phyloP scores from a whole-genome alignment of 2,329 filamentous ascomycete species.

The Cryoendolithus antarcticus region DNA sequence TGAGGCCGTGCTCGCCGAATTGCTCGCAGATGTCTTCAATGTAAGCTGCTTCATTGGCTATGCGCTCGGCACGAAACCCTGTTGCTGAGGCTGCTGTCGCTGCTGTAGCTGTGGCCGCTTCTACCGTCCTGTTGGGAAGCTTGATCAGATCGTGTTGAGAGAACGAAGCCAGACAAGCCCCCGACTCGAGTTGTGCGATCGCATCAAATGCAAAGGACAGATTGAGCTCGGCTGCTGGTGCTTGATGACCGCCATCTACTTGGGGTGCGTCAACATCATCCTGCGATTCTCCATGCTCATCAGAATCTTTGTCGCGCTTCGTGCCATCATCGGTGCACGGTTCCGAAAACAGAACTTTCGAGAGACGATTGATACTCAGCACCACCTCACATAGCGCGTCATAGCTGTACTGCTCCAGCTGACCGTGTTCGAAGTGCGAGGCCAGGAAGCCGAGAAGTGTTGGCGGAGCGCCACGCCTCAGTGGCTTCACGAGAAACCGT shows the following conservation, averaged over 20 bases:
- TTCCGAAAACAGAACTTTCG: constrained; percentile 2
- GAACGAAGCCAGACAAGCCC: no score
- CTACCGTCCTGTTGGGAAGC: no score
- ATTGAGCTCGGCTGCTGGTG: no score
- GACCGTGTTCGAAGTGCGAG: constrained; percentile 6
- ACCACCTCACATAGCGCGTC: constrained; percentile 9
- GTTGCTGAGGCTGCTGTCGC: neutral
- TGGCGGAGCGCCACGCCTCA: neutral
- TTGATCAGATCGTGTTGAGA: no score
- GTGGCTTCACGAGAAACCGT: constrained; percentile 1
- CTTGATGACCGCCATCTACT: no score
- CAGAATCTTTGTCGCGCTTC: constrained; percentile 3
- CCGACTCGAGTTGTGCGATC: no score
- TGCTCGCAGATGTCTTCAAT: constrained; percentile 4
- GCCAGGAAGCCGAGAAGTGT: constrained; percentile 4
- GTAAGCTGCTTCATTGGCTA: constrained; percentile 3
- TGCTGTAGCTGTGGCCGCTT: neutral
- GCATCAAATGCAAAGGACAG: no score
- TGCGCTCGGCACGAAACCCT: neutral
- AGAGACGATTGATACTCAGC: constrained; percentile 7
- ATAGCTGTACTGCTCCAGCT: constrained; percentile 6
- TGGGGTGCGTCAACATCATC: no score
- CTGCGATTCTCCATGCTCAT: neutral
- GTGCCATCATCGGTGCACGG: neutral
- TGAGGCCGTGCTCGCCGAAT: constrained; percentile 1